Evolutionary conservation across 2,329 filamentous ascomycete genomes (phyloP).

Genomic region (Fusarium sororula): DNA sequence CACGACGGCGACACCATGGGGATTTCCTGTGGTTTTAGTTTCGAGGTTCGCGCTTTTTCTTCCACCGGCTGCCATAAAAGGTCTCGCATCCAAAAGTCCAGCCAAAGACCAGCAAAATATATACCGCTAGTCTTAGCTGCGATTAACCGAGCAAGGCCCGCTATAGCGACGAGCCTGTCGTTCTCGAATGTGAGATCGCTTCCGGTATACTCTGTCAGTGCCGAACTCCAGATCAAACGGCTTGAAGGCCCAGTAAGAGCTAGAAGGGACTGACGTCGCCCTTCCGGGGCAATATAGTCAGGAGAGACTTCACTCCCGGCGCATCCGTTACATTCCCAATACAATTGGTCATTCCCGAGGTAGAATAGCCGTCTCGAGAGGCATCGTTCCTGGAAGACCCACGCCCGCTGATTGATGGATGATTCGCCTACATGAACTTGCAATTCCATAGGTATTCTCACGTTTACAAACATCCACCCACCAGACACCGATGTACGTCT

Average conservation of each 20-base stretch:
- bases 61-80: not conserved
- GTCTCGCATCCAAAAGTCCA: not conserved
- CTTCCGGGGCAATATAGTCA: fast-evolving
- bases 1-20: not conserved
- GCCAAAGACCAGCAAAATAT: not conserved
- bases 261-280: not conserved
- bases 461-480: not conserved
- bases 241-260: fast-evolving
- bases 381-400: not conserved
- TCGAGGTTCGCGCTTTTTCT: not conserved
- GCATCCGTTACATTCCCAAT: not conserved
- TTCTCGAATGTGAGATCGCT: not conserved
- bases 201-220: not conserved
- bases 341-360: not conserved
- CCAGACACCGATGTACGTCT: too few species aligned
- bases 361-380: not conserved
- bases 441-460: fast-evolving
- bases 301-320: fast-evolving
- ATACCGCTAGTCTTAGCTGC: fast-evolving
- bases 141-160: not conserved
- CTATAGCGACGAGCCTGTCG: not conserved
- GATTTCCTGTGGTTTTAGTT: fast-evolving
- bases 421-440: fast-evolving
- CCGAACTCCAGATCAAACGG: fast-evolving
- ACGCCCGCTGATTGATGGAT: not conserved